phyloP scores from a whole-genome alignment of 202 grass and related monocot genomes.

The Carex sylvatica region DNA sequence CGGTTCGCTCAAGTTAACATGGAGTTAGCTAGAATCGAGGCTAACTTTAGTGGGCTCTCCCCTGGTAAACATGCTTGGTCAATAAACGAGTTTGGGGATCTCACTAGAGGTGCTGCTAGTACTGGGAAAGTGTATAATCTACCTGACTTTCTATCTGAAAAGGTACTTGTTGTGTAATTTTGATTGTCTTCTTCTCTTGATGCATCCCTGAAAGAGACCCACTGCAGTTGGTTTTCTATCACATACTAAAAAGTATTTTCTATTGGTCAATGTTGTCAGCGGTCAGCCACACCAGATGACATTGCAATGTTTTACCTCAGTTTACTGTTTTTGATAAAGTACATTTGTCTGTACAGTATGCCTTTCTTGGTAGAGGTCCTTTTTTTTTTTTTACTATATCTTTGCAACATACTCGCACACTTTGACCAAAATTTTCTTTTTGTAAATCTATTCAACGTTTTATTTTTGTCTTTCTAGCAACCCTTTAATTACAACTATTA shows the following conservation, averaged over 20 bases:
- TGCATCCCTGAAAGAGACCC: not conserved
- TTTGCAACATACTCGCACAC: not conserved
- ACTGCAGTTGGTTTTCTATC: not conserved
- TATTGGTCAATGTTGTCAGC: not conserved
- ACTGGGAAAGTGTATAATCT: constrained; percentile 82
- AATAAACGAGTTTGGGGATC: constrained; percentile 93
- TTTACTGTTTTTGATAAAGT: not conserved
- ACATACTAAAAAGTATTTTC: not conserved
- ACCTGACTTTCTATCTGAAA: constrained; percentile 44
- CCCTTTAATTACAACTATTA: not conserved
- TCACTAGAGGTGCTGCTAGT: constrained; percentile 83
- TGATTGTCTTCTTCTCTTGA: not conserved
- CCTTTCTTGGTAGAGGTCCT: not conserved
- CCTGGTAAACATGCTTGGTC: constrained; percentile 97
- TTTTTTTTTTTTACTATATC: not conserved
- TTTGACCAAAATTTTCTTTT: not conserved
- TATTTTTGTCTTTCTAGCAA: not conserved
- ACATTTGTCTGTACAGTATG: not conserved
- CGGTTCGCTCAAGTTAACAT: constrained; percentile 94
- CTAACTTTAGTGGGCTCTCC: constrained; percentile 83
- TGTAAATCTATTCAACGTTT: not conserved
- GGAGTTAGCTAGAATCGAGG: constrained; percentile 82
- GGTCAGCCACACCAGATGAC: not conserved
- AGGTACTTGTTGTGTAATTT: constrained; percentile 45
- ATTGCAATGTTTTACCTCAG: not conserved